These are phyloP conservation scores for Pistacia vera DNA, from an alignment of 345 rosid genomes.

Conservation along the genomic window DNA sequence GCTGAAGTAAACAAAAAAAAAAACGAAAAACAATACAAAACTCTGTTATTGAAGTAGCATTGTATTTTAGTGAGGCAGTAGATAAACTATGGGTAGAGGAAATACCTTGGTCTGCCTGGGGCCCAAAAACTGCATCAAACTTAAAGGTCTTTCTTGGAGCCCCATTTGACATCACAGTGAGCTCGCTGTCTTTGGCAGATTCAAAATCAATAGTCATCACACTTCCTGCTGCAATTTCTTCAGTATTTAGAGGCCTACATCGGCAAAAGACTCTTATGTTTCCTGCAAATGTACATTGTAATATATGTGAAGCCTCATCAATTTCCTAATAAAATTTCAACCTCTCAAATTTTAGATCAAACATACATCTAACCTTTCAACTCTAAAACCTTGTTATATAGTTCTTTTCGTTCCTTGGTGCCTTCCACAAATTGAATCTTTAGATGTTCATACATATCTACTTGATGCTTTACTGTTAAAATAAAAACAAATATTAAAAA, in stretches of 20 bases:
- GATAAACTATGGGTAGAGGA: neutral
- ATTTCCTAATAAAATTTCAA: conserved; percentile 8
- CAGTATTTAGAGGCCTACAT: conserved; percentile 79
- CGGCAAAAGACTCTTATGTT: conserved; percentile 96
- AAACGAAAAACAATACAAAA: conserved; percentile 1
- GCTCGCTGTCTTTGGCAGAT: conserved; percentile 85
- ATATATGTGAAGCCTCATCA: conserved; percentile 23
- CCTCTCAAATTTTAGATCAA: conserved; percentile 10
- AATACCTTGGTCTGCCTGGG: conserved; percentile 85
- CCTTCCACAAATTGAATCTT: conserved; percentile 66
- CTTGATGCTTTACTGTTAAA: conserved; percentile 66
- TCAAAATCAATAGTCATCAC: conserved; percentile 70
- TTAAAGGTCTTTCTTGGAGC: conserved; percentile 72
- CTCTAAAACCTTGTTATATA: conserved; percentile 91
- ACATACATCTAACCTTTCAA: conserved; percentile 66
- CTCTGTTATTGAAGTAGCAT: conserved; percentile 5
- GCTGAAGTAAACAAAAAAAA: conserved; percentile 41
- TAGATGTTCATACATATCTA: conserved; percentile 59
- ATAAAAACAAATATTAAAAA: conserved; percentile 9
- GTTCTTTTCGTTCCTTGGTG: conserved; percentile 72
- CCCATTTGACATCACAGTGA: conserved; percentile 77
- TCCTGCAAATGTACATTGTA: conserved; percentile 52
- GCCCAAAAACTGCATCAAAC: conserved; percentile 91
- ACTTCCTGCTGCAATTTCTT: conserved; percentile 67
- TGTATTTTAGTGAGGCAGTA: neutral